These are phyloP conservation scores for Strigomonas culicis DNA, from an alignment of 208 protist species.

Conservation along the genomic window DNA sequence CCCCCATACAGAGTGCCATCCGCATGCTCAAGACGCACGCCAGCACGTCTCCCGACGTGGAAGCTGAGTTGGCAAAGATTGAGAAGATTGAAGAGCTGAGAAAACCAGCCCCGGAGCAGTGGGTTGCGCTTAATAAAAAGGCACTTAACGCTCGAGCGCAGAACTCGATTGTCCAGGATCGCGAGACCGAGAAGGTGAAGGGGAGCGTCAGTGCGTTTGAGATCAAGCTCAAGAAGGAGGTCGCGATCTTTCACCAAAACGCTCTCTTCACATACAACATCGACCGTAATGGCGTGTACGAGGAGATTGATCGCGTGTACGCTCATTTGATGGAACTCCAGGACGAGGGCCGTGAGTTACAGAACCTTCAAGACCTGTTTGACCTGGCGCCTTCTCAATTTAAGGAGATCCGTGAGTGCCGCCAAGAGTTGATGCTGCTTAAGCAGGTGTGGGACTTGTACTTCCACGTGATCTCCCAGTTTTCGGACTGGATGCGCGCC, in stretches of 20 bases:
- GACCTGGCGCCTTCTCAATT: conserved; percentile 92
- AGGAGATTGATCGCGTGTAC: conserved; percentile 80
- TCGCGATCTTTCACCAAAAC: conserved; percentile 78
- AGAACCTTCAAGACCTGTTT: conserved; percentile 94
- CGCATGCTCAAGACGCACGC: conserved; percentile 90
- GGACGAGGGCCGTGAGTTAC: conserved; percentile 79
- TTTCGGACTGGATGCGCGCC: conserved; percentile 92
- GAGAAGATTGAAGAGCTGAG: conserved; percentile 89
- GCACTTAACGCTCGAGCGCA: conserved; percentile 91
- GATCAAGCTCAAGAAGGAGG: conserved; percentile 63
- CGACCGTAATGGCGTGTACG: conserved; percentile 72
- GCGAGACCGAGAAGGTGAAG: conserved; percentile 92
- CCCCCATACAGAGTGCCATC: conserved; percentile 88
- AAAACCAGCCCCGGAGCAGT: conserved; percentile 90
- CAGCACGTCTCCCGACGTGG: conserved; percentile 66
- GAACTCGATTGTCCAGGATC: conserved; percentile 91
- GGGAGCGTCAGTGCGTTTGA: conserved; percentile 79
- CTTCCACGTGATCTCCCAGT: conserved; percentile 91
- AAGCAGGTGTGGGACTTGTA: conserved; percentile 94
- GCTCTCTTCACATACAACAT: conserved; percentile 86
- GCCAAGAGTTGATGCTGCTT: conserved; percentile 88
- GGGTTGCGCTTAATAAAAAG: conserved; percentile 90
- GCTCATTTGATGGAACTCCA: conserved; percentile 84
- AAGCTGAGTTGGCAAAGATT: conserved; percentile 83
- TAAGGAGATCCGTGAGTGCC: conserved; percentile 90